A percentile compares a stretch with the other conserved stretches of the same genome.
Conservation (phyloP, 106 monocot genomes). For the Triglochin maritima region DNA sequence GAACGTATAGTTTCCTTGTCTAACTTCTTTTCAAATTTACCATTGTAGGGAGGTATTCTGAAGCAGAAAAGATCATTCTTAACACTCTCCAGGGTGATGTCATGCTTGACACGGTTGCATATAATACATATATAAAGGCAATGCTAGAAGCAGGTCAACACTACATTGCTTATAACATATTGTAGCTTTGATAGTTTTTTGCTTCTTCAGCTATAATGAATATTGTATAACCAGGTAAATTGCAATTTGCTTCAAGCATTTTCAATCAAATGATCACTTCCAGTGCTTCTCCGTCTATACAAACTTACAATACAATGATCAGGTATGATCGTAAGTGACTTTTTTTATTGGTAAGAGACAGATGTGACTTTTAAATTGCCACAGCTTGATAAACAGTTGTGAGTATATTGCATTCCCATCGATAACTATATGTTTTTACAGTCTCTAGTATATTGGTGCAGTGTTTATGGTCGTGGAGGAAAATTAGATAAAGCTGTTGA, state of each 20-base stretch:
- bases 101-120: conserved; percentile 81
- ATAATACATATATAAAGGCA: conserved; percentile 87
- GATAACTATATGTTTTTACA: neutral
- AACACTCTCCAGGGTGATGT: conserved; percentile 32
- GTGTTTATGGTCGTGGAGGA: conserved; percentile 93
- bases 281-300: conserved; percentile 58
- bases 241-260: conserved; percentile 52
- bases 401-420: too few species aligned
- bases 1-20: neutral
- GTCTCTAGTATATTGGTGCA: conserved; percentile 16
- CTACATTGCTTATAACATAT: neutral
- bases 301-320: conserved; percentile 95
- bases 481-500: conserved; percentile 83
- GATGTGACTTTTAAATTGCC: too few species aligned
- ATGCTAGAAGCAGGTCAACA: conserved; percentile 78
- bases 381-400: too few species aligned
- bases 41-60: conserved; percentile 54
- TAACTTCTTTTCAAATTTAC: neutral
- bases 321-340: conserved; percentile 29
- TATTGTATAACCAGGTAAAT: conserved; percentile 53
- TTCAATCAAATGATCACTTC: conserved; percentile 74
- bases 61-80: conserved; percentile 62
- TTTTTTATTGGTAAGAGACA: too few species aligned
- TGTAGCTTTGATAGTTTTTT: neutral
- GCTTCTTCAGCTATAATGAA: neutral